These are phyloP conservation scores for Geotrichum phurueaensis DNA, from an alignment of 1,139 yeast species.

Conservation along the genomic window DNA sequence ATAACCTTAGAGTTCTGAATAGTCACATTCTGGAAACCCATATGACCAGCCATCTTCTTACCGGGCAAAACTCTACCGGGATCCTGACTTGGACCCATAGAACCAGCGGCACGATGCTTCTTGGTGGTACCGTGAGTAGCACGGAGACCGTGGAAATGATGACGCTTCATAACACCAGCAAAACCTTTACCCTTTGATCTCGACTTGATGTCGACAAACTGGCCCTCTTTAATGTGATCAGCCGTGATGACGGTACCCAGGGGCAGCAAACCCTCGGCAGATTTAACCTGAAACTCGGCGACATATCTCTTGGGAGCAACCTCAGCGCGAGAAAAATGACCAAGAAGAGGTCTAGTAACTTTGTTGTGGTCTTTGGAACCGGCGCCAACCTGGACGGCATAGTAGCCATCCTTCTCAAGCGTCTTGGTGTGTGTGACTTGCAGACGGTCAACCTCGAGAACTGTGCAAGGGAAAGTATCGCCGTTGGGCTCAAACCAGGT, in stretches of 20 bases:
- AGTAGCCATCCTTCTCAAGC: conserved; percentile 63
- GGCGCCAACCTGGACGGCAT: conserved; percentile 84
- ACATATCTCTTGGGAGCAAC: conserved; percentile 78
- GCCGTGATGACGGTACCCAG: conserved; percentile 76
- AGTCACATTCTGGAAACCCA: conserved; percentile 77
- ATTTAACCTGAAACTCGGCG: conserved; percentile 73
- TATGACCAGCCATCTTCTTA: conserved; percentile 96
- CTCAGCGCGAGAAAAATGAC: conserved; percentile 73
- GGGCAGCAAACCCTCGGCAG: conserved; percentile 59
- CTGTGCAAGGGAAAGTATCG: conserved; percentile 71
- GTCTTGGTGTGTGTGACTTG: conserved; percentile 79
- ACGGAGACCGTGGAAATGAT: conserved; percentile 82
- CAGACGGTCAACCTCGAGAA: conserved; percentile 77
- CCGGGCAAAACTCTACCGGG: conserved; percentile 97
- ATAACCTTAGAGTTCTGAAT: conserved; percentile 70
- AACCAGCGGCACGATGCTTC: conserved; percentile 95
- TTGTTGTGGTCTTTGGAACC: conserved; percentile 63
- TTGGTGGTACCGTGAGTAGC: conserved; percentile 96
- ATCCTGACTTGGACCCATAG: conserved; percentile 89
- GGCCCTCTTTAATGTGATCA: conserved; percentile 78
- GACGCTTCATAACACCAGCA: conserved; percentile 97
- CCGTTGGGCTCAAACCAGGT: conserved; percentile 63
- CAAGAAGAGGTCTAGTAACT: conserved; percentile 58
- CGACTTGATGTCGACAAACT: conserved; percentile 73
- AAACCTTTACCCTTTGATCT: conserved; percentile 92